Percentiles rank a stretch among this genome's conserved stretches.
Conservation (phyloP, 106 monocot genomes). For the Allium sativum region DNA sequence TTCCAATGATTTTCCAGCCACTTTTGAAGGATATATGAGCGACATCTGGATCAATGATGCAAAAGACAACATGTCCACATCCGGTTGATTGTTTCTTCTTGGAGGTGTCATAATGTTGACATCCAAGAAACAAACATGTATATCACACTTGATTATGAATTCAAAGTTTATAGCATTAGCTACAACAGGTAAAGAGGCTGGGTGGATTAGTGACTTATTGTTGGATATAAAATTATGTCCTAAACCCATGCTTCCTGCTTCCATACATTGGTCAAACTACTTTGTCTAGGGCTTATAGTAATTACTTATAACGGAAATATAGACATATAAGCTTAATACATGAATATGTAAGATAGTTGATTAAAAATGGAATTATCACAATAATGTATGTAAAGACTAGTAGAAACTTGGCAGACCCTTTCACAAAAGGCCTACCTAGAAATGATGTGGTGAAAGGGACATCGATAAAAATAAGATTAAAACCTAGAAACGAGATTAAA, state of each 20-base stretch:
- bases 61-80: background rate
- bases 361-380: background rate
- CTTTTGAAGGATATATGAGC: background rate
- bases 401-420: background rate
- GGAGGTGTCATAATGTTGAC: background rate
- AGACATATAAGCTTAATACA: background rate
- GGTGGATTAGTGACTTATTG: constrained; percentile 4
- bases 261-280: background rate
- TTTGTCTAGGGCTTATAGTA: background rate
- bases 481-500: background rate
- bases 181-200: background rate
- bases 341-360: background rate
- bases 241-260: background rate
- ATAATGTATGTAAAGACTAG: background rate
- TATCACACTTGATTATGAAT: background rate
- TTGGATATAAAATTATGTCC: background rate
- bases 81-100: background rate
- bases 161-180: constrained; percentile 3
- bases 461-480: background rate
- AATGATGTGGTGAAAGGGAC: background rate
- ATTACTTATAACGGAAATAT: background rate
- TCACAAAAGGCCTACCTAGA: background rate
- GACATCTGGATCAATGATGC: background rate
- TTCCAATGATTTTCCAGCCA: background rate
- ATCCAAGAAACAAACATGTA: constrained; percentile 3